phyloP scores from a whole-genome alignment of 768 basidiomycete genomes.

The Pulveroboletus sp. region DNA sequence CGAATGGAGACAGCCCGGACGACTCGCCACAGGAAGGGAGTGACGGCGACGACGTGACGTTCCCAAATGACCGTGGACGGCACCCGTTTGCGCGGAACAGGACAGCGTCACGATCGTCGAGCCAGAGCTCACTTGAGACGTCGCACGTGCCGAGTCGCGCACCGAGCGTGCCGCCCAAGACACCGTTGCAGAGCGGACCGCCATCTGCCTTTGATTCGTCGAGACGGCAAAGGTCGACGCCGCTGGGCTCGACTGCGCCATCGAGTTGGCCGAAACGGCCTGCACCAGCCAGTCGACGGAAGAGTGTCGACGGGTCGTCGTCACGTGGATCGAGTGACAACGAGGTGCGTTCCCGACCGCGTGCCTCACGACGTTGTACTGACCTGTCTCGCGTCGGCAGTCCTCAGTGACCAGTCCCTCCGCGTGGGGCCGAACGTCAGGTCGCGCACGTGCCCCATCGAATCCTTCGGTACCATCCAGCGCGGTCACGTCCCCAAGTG shows the following conservation, averaged over 20 bases:
- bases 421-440: conserved; percentile 41
- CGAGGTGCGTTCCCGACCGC: conserved; percentile 47
- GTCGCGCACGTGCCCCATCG: conserved; percentile 64
- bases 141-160: conserved; percentile 46
- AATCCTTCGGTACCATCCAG: conserved; percentile 51
- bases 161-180: conserved; percentile 55
- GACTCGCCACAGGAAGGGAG: conserved; percentile 33
- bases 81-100: conserved; percentile 19
- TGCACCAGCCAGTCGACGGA: conserved; percentile 60
- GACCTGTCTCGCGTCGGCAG: conserved; percentile 18
- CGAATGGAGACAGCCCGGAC: conserved; percentile 29
- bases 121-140: conserved; percentile 49
- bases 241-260: conserved; percentile 54
- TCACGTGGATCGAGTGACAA: conserved; percentile 57
- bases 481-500: conserved; percentile 38
- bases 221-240: conserved; percentile 66
- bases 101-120: conserved; percentile 50
- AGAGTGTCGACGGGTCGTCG: conserved; percentile 62
- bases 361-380: conserved; percentile 5
- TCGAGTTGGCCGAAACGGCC: conserved; percentile 77
- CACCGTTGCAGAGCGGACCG: conserved; percentile 37
- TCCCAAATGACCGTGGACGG: conserved; percentile 40
- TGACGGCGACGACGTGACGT: conserved; percentile 32
- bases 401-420: conserved; percentile 38
- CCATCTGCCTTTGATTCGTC: conserved; percentile 67